A percentile compares a stretch with the other conserved stretches of the same genome.
phyloP scores from a whole-genome alignment of 2,329 filamentous ascomycete species.

The Lomentospora prolificans region DNA sequence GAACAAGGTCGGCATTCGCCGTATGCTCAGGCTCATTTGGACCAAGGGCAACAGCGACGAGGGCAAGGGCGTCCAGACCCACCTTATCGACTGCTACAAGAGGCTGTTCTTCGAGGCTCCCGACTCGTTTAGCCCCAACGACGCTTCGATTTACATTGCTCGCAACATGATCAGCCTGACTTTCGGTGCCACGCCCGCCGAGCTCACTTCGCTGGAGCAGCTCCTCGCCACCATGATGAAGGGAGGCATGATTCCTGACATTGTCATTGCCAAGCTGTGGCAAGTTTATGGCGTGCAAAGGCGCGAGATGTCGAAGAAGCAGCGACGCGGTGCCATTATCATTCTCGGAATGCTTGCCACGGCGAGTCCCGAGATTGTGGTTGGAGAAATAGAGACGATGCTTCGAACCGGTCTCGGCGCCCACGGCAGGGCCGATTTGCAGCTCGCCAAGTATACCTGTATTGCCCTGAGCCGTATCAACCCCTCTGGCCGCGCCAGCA shows the following conservation, averaged over 20 bases:
- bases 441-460: conserved; percentile 90
- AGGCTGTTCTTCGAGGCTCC: conserved; percentile 94
- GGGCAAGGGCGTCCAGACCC: conserved; percentile 93
- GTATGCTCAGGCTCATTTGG: conserved; percentile 97
- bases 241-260: conserved; percentile 71
- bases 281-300: conserved; percentile 93
- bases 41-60: conserved; percentile 99
- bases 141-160: conserved; percentile 89
- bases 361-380: conserved; percentile 83
- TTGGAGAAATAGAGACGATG: conserved; percentile 92
- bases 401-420: conserved; percentile 77
- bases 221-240: conserved; percentile 97
- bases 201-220: conserved; percentile 91
- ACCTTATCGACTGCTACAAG: conserved; percentile 94
- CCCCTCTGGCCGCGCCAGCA: conserved; percentile 62
- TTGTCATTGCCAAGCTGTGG: conserved; percentile 89
- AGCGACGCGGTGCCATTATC: conserved; percentile 88
- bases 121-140: conserved; percentile 75
- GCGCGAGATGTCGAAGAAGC: conserved; percentile 83
- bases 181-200: conserved; percentile 87
- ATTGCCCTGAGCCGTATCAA: conserved; percentile 88
- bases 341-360: conserved; percentile 93
- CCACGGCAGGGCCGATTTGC: conserved; percentile 71
- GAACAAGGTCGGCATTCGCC: conserved; percentile 81
- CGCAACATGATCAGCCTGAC: conserved; percentile 99